Evolutionary conservation across 805 yeast genomes (phyloP).

Genomic region (Suhomyces emberorum): DNA sequence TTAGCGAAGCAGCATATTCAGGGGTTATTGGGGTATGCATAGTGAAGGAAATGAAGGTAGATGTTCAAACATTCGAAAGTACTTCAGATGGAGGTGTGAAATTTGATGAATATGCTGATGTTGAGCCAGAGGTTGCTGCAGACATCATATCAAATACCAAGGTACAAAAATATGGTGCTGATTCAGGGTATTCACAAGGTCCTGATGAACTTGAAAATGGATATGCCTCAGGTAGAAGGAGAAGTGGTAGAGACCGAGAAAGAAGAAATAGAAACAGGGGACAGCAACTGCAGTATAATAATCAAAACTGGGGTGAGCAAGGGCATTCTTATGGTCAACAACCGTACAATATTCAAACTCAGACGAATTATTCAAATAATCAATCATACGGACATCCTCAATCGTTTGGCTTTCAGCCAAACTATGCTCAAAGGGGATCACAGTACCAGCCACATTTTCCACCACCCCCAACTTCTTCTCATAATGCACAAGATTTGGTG

Average conservation of each 20-base stretch:
- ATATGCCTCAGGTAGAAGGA: background rate
- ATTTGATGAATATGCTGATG: constrained; percentile 76
- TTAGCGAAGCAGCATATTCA: constrained; percentile 75
- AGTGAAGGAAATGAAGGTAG: constrained; percentile 56
- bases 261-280: constrained; percentile 1
- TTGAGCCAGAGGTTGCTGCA: constrained; percentile 66
- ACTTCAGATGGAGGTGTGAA: constrained; percentile 68
- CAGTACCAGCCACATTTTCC: constrained; percentile 1
- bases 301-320: background rate
- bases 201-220: background rate
- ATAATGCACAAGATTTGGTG: constrained; percentile 10
- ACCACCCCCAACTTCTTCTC: constrained; percentile 1
- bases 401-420: background rate
- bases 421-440: constrained; percentile 2
- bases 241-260: background rate
- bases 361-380: background rate
- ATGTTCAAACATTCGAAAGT: constrained; percentile 69
- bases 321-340: constrained; percentile 4
- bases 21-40: constrained; percentile 73
- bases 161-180: constrained; percentile 14
- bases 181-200: background rate
- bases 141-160: constrained; percentile 50
- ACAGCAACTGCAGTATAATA: background rate
- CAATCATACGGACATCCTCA: constrained; percentile 1
- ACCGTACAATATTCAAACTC: constrained; percentile 4